Evolutionary conservation across 2,329 filamentous ascomycete genomes (phyloP).

Genomic region (Elsinoe perseae): DNA sequence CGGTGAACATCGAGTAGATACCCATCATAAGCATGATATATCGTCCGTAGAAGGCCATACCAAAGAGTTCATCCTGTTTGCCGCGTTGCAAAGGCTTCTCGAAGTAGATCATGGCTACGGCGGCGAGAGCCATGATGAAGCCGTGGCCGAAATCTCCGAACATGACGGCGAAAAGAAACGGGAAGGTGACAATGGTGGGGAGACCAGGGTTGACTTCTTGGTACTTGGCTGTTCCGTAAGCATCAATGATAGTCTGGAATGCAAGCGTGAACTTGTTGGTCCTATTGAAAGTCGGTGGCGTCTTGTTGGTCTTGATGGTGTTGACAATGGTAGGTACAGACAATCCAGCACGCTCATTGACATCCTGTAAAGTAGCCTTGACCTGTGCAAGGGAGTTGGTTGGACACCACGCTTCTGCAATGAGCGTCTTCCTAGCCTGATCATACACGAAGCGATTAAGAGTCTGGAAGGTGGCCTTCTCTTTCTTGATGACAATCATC

Average conservation of each 20-base stretch:
- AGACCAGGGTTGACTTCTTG: constrained; percentile 94
- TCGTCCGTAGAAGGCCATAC: constrained; percentile 97
- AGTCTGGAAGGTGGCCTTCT: constrained; percentile 94
- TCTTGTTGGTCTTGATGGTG: constrained; percentile 94
- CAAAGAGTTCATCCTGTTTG: constrained; percentile 94
- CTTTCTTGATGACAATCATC: constrained; percentile 97
- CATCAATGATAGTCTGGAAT: constrained; percentile 98
- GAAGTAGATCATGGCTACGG: constrained; percentile 90
- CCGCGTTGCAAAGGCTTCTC: constrained; percentile 73
- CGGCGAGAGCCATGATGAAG: constrained; percentile 74
- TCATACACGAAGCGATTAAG: constrained; percentile 97
- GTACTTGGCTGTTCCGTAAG: constrained; percentile 96
- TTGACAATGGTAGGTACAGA: constrained; percentile 99
- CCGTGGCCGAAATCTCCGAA: constrained; percentile 97
- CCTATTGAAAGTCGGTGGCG: constrained; percentile 91
- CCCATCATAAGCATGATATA: constrained; percentile 99
- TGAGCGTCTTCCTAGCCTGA: constrained; percentile 86
- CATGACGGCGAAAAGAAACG: constrained; percentile 99
- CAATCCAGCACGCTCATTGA: constrained; percentile 89
- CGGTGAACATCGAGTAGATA: constrained; percentile 92
- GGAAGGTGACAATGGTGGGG: constrained; percentile 93
- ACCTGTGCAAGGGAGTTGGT: constrained; percentile 84
- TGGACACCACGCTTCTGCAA: constrained; percentile 95
- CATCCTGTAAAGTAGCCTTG: constrained; percentile 88
- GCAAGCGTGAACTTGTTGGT: constrained; percentile 98